Evolutionary conservation across 495 filamentous ascomycete genomes (phyloP), one percentile per base, ranked within the genome.

Genomic region (Aspergillus heteromorphus): DNA sequence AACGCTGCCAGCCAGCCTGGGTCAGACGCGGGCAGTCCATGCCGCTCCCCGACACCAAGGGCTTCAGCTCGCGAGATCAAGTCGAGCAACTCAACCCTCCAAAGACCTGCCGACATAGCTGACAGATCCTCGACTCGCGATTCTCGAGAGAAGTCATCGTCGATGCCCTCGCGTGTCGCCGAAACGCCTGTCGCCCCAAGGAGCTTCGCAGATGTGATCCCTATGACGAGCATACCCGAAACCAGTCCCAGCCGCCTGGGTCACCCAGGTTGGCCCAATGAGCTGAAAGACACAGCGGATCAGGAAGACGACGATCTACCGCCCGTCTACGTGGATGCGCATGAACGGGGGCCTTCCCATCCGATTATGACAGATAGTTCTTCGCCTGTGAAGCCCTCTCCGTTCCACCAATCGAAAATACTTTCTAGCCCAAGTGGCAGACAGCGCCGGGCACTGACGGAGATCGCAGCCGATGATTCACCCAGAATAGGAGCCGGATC

Each of bases 231-330:
- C 31, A 68, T 75, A 9, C 74, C 72, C 13, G 73, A 76, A 45
- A 76, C 73, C 6, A 76, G 74, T 42, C 74, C 73, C 11, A 68
- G 60, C 30, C 61, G 55, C 13, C 50, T 56, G n/a, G 57, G 60
- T 27, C 49, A 58, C 13, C 59, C 63, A 58, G 60, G 45, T 19
- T 74, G 64, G 59, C 54, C 64, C 17, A 55, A 54, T 21, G 65
- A 64, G 25, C 60, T 66, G 49, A 64, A 59, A 4, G 66, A 69
- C 11, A 59, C 47, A 9, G 41, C 58, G 45, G 63, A 70, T 23
- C 66, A 72, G 40, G 74, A 76, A 51, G 74, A 76, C 43, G 73
- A 76, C 36, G 74, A 75, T 27, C 57, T 77, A 19, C 74, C 72
- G 43, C 73, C 70, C 5, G 60, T 66, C 45, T 70, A 65, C 45